Evolutionary conservation across 2,329 filamentous ascomycete genomes (phyloP), one percentile per base, ranked within the genome.

Genomic region (Penicillium sclerotigenum): DNA sequence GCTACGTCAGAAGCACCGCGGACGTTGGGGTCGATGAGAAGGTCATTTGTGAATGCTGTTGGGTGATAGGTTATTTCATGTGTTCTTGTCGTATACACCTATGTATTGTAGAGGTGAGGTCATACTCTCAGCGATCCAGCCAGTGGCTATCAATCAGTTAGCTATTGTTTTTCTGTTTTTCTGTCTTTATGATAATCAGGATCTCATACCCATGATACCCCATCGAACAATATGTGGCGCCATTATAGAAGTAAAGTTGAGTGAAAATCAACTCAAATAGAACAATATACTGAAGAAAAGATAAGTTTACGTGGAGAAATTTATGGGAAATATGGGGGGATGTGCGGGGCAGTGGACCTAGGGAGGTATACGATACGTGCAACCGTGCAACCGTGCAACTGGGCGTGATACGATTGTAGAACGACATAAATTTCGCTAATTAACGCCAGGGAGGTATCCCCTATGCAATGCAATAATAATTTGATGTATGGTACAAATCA

Each of bases 1-100:
- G 83, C 82, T 60, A 96, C 80, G 65, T 95, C 89, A 57, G 79
- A 77, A 51, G 89, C 88, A 48, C 82, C 83, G 63, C 91, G 88
- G 46, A 80, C 79, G 38, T 81, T 78, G 16, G 91, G 88, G 73
- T 93, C 86, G 58, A 84, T 82, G 62, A 92, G 85, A 48, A 96
- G 83, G 70, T 96, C 91, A 74, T 87, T 87, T 67, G 86, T 83
- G 77, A 94, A 90, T 22, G 70, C 81, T 80, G 55, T 33, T 47
- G 11, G 29, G 20, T 16, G 13, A 47, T 50, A 20, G 4, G 50
- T 58, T 34, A 56, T 22, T 26, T 28, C 6, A n/a, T 42, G 13
- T 4, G 16, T 36, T 37, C 28, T 31, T 24, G 26, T 33, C 28
- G 61, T 56, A 47, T n/a, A 18, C 22, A 45, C 47, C 42, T 31